Percentiles rank a stretch among this genome's conserved stretches.
These are phyloP conservation scores for Xylaria hypoxylon DNA, from an alignment of 2,329 filamentous ascomycete species.

Conservation along the genomic window DNA sequence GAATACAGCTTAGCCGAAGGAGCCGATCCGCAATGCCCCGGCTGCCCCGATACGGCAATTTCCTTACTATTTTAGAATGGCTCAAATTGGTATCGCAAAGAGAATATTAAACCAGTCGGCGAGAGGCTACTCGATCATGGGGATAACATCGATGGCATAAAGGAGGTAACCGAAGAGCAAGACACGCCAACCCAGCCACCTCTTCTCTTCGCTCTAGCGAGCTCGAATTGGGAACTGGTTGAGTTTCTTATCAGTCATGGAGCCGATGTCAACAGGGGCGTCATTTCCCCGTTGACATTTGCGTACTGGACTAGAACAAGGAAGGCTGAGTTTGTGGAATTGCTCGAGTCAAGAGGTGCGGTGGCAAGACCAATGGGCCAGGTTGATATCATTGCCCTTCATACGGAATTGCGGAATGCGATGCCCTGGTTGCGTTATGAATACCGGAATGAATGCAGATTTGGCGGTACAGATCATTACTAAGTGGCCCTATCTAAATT, in stretches of 20 bases:
- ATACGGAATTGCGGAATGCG: background rate
- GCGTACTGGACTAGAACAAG: background rate
- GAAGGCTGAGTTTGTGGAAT: background rate
- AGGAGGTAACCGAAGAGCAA: background rate
- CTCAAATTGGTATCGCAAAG: no score
- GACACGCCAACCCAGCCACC: background rate
- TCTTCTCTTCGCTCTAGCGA: background rate
- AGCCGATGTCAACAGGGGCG: background rate
- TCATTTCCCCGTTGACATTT: background rate
- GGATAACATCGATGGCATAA: no score
- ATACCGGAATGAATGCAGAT: background rate
- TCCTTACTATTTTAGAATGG: no score
- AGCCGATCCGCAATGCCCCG: background rate
- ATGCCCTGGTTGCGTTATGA: background rate
- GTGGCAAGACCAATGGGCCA: background rate
- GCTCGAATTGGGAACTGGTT: background rate
- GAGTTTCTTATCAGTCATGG: background rate
- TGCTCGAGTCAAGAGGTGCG: background rate
- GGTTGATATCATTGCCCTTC: background rate
- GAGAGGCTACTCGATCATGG: no score
- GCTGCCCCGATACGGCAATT: background rate
- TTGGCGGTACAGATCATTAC: background rate
- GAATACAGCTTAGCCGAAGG: background rate
- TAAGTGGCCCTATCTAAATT: no score
- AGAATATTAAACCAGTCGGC: no score